phyloP scores from a whole-genome alignment of 2,329 filamentous ascomycete species.

The Cyphellophora europaea region DNA sequence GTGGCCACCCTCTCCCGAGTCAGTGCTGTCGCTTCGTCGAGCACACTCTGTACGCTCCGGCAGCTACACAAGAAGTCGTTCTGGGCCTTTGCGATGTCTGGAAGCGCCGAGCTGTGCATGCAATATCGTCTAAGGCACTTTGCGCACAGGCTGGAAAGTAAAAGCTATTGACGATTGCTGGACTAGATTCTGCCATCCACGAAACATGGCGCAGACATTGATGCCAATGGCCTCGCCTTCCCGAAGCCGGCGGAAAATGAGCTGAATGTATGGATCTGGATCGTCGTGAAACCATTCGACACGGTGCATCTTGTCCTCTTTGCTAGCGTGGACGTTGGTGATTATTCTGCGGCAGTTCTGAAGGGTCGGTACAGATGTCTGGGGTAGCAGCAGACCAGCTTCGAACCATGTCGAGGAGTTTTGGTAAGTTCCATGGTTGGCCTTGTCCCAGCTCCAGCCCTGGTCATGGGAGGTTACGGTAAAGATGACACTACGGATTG shows the following conservation, averaged over 20 bases:
- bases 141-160: background rate
- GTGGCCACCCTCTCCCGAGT: too few species aligned
- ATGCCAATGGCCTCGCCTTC: constrained; percentile 6
- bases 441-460: constrained; percentile 6
- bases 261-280: constrained; percentile 3
- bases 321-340: constrained; percentile 6
- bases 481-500: constrained; percentile 5
- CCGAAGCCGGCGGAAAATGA: constrained; percentile 3
- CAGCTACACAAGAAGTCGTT: too few species aligned
- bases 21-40: too few species aligned
- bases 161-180: constrained; percentile 1
- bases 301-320: constrained; percentile 3
- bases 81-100: too few species aligned
- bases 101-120: too few species aligned
- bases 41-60: too few species aligned
- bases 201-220: constrained; percentile 4
- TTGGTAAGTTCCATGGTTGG: constrained; percentile 6
- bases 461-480: constrained; percentile 4
- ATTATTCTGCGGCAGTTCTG: constrained; percentile 1
- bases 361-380: background rate
- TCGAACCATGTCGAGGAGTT: constrained; percentile 8
- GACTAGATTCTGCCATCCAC: constrained; percentile 6
- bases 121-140: constrained; percentile 1
- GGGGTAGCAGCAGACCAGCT: constrained; percentile 4
- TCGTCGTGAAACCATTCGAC: constrained; percentile 3